Evolutionary conservation across 2,329 filamentous ascomycete genomes (phyloP), one percentile per base, ranked within the genome.

Genomic region (Talaromyces funiculosus): DNA sequence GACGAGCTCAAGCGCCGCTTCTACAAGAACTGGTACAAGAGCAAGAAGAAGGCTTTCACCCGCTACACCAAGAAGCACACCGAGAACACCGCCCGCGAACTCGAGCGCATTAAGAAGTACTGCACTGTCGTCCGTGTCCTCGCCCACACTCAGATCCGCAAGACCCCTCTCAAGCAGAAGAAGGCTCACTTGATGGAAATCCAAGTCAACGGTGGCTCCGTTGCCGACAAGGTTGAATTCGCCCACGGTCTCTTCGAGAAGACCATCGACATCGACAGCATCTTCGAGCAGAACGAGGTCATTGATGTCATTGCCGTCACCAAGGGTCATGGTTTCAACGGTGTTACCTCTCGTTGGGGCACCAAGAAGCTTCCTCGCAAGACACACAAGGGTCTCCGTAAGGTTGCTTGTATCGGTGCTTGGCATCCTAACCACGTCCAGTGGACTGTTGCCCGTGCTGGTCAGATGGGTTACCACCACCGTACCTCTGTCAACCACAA

Each of bases 1-100:
- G 94, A 99, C 81, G 94, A 97, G 84, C 79, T 99, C 81, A 96
- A 96, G 89, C 90, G 94, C 77, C 90, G 94, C 79, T 99, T 99
- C 91, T 99, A 99, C 90, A 97, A 97, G 92, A 99, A 99, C 90
- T 99, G 94, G 94, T 99, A 99, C 90, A 96, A 96, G 90, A 92
- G 88, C 87, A 99, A 99, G 92, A 97, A 97, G 91, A 99, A 99
- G 93, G 94, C 94, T 66, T 99, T 99, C 86, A 99, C 94, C 86
- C 97, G 96, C 86, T 99, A 99, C 84, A 91, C 94, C 85, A 99
- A 97, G 91, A 93, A 96, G 88, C 91, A 97, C 89, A 92, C 93
- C 68, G 93, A 97, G 85, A 88, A 82, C 84, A 90, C 81, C 82
- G 92, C 91, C 81, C 90, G 90, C 78, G 94, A 99, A 83, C 88